Conservation (phyloP, 768 basidiomycete species). For the Tylopilus vinaceipallidus region DNA sequence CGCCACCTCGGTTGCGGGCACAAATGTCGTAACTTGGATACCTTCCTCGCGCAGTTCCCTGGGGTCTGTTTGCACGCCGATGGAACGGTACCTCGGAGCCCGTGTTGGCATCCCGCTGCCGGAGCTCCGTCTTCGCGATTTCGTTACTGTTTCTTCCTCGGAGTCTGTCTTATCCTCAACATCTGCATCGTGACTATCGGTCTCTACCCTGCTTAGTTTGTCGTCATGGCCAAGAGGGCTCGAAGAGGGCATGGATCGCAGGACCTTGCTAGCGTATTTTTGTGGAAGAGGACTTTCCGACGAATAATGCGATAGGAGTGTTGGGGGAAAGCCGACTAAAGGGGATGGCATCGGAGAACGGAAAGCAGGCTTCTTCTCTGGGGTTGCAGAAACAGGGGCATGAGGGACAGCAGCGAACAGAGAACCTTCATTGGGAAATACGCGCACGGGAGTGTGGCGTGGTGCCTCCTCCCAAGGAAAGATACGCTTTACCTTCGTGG, state of each 20-base stretch:
- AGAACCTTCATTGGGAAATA: slow-evolving; percentile 67
- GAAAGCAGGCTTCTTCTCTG: slow-evolving; percentile 16
- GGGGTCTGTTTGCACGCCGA: slow-evolving; percentile 69
- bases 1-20: slow-evolving; percentile 13
- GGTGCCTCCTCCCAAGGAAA: slow-evolving; percentile 96
- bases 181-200: slow-evolving; percentile 78
- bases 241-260: slow-evolving; percentile 45
- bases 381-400: slow-evolving; percentile 34
- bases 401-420: slow-evolving; percentile 38
- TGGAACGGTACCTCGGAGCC: slow-evolving; percentile 51
- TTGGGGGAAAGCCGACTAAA: slow-evolving; percentile 48
- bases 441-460: slow-evolving; percentile 62
- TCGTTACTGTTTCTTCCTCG: slow-evolving; percentile 41
- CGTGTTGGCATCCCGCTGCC: slow-evolving; percentile 15
- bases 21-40: slow-evolving; percentile 51
- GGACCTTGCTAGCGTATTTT: slow-evolving; percentile 63
- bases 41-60: slow-evolving; percentile 52
- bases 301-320: slow-evolving; percentile 71
- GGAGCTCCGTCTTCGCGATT: slow-evolving; percentile 38
- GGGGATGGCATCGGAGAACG: slow-evolving; percentile 34
- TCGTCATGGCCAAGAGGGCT: slow-evolving; percentile 30
- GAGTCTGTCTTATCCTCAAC: slow-evolving; percentile 71
- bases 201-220: slow-evolving; percentile 48
- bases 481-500: slow-evolving; percentile 65
- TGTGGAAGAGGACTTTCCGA: slow-evolving; percentile 86